A percentile compares a stretch with the other conserved stretches of the same genome.
Conservation (phyloP, 2,329 filamentous ascomycete genomes). For the Ophiocordyceps polyrhachis-furcata region DNA sequence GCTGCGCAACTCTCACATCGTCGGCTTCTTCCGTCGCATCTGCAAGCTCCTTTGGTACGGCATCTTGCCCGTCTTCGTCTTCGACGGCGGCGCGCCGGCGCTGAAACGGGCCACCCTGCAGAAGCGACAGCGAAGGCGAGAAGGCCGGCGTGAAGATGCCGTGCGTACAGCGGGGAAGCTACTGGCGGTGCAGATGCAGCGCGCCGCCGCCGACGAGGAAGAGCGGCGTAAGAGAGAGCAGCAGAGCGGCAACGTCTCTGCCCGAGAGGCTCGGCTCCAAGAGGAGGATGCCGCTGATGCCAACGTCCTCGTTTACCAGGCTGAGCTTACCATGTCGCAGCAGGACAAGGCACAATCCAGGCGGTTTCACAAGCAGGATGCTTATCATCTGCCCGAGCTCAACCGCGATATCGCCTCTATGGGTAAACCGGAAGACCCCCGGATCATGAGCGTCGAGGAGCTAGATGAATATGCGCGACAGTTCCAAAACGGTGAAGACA, state of each 20-base stretch:
- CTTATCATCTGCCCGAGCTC: slow-evolving; percentile 84
- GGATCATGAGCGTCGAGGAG: slow-evolving; percentile 92
- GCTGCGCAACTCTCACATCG: slow-evolving; percentile 83
- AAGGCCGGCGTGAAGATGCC: slow-evolving; percentile 86
- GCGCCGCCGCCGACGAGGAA: slow-evolving; percentile 69
- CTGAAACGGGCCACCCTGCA: slow-evolving; percentile 85
- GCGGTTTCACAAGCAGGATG: slow-evolving; percentile 78
- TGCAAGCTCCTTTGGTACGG: slow-evolving; percentile 96
- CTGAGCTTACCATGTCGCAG: slow-evolving; percentile 68
- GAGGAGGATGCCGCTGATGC: slow-evolving; percentile 42
- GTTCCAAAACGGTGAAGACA: slow-evolving; percentile 81
- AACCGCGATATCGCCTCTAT: slow-evolving; percentile 64
- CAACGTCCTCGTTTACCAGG: slow-evolving; percentile 66
- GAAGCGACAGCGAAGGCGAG: slow-evolving; percentile 56
- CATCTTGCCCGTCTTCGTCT: slow-evolving; percentile 92
- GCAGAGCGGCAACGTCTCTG: slow-evolving; percentile 24
- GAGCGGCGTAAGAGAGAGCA: slow-evolving; percentile 36
- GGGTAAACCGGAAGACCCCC: slow-evolving; percentile 77
- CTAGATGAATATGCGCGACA: slow-evolving; percentile 85
- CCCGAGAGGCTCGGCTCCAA: slow-evolving; percentile 20
- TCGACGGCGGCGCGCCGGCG: slow-evolving; percentile 82
- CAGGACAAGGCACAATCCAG: slow-evolving; percentile 57
- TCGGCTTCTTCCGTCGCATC: slow-evolving; percentile 95
- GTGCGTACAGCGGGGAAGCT: slow-evolving; percentile 78
- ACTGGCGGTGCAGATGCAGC: slow-evolving; percentile 85